Evolutionary conservation across 352 stramenopile species (phyloP).

Genomic region (Lagenidium sp.): DNA sequence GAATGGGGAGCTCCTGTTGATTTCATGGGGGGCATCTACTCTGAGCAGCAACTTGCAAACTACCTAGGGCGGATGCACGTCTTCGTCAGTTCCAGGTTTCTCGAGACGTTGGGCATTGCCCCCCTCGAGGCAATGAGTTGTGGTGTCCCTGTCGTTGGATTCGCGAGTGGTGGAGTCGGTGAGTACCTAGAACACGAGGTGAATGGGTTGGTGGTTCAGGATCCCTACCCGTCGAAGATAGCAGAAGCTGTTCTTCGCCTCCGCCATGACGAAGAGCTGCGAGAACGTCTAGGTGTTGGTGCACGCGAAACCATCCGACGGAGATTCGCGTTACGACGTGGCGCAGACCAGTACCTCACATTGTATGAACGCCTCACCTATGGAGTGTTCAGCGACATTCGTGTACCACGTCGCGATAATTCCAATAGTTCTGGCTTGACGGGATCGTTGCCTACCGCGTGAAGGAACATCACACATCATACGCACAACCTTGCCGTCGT

Average conservation of each 20-base stretch:
- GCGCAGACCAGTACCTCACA: constrained; percentile 20
- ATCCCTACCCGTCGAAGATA: constrained; percentile 21
- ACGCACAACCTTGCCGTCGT: too few species aligned
- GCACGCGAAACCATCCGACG: constrained; percentile 25
- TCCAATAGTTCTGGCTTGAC: too few species aligned
- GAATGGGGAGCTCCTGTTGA: constrained; percentile 24
- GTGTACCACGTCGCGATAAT: too few species aligned
- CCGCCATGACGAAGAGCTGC: constrained; percentile 9
- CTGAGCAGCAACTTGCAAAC: constrained; percentile 18
- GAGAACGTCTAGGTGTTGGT: constrained; percentile 17
- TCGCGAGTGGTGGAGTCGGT: constrained; percentile 24
- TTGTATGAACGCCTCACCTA: constrained; percentile 32
- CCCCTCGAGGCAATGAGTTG: constrained; percentile 51
- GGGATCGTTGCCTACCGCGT: too few species aligned
- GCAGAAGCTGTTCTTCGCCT: constrained; percentile 20
- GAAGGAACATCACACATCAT: too few species aligned
- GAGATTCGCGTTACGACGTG: constrained; percentile 18
- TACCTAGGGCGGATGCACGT: constrained; percentile 29
- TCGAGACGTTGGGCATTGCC: constrained; percentile 42
- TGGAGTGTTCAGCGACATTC: too few species aligned
- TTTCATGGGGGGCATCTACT: constrained; percentile 37
- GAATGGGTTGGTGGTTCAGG: constrained; percentile 30
- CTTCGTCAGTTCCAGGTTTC: constrained; percentile 29
- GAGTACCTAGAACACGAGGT: constrained; percentile 35
- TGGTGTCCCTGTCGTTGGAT: constrained; percentile 37